Base-by-base conservation (phyloP, 371 early-diverging fungal species). In the Dipsacomyces acuminosporus region DNA sequence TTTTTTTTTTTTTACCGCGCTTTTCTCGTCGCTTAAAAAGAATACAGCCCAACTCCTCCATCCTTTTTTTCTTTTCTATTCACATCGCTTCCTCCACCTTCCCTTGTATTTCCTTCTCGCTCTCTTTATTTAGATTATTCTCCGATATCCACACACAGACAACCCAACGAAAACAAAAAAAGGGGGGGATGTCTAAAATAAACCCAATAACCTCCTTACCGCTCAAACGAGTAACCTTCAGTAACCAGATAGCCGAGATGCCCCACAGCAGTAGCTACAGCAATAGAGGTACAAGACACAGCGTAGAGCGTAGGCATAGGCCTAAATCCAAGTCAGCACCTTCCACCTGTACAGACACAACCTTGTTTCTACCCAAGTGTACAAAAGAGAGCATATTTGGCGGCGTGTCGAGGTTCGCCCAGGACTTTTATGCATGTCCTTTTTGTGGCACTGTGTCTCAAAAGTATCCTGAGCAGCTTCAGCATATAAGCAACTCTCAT, bases 371-470 rank as follows among this genome's bases (percentile, higher is more conserved):
- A 30, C 48, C 57, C 0, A 51, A 22, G 13, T 33, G 41, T 2
- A 52, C 50, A 13, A 61, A 45, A 17, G 51, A 48, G 23, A 45
- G 43, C n/a, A 51, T 58, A n/a, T 7, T 66, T 33, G 54, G 46
- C 7, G 46, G 50, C 35, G 17, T 51, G 11, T 46, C 54, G 0
- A 34, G 62, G 20, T 61, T 57, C 30, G 20, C 23, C 5, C 63
- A 58, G 36, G 54, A 62, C 5, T 38, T 48, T 3, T 67, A 67
- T 14, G 43, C 51, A 6, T 67, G 69, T 25, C 69, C 69, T 15
- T 67, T 67, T 19, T 67, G 69, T 46, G 26, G 48, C 36, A 33
- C 40, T 0, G 26, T 26, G 4, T 50, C 58, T 1, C 20, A n/a
- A 38, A 54, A 49, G 19, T 58, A 46, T 21, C 17, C 23, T 2